Evolutionary conservation across 805 yeast genomes (phyloP).

Genomic region (Vanderwaltozyma verrucispora): DNA sequence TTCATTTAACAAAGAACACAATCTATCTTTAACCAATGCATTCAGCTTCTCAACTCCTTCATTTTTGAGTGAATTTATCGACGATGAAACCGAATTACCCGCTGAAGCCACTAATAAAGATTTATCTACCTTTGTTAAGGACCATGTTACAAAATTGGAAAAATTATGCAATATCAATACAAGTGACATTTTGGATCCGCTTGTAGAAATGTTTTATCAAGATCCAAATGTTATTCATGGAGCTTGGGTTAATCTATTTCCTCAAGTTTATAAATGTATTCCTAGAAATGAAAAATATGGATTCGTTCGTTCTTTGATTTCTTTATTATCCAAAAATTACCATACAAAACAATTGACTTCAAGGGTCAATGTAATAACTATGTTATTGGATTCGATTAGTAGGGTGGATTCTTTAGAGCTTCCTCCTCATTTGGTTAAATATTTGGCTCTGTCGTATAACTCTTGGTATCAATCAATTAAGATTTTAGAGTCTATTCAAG

Average conservation of each 20-base stretch:
- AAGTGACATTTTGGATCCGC: conserved; percentile 54
- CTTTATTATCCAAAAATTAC: conserved; percentile 78
- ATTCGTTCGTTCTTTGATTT: conserved; percentile 69
- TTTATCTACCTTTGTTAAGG: conserved; percentile 23
- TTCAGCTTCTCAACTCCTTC: conserved; percentile 40
- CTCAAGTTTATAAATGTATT: conserved; percentile 63
- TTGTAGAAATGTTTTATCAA: conserved; percentile 72
- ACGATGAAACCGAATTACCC: conserved; percentile 4
- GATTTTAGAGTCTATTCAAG: conserved; percentile 63
- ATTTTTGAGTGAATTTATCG: conserved; percentile 9
- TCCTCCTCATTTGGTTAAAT: conserved; percentile 91
- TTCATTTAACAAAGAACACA: conserved; percentile 47
- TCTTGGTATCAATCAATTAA: conserved; percentile 87
- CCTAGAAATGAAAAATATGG: conserved; percentile 75
- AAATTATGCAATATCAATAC: conserved; percentile 37
- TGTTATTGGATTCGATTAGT: conserved; percentile 76
- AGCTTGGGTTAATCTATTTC: conserved; percentile 80
- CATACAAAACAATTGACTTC: conserved; percentile 84
- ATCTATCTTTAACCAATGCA: conserved; percentile 38
- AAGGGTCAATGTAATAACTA: conserved; percentile 78
- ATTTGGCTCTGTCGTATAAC: conserved; percentile 74
- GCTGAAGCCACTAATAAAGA: conserved; percentile 9
- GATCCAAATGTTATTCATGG: conserved; percentile 69
- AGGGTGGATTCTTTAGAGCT: conserved; percentile 61
- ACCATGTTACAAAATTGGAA: conserved; percentile 24